Base-by-base conservation (phyloP, 1,284 basidiomycete species). In the Mycena sp. region DNA sequence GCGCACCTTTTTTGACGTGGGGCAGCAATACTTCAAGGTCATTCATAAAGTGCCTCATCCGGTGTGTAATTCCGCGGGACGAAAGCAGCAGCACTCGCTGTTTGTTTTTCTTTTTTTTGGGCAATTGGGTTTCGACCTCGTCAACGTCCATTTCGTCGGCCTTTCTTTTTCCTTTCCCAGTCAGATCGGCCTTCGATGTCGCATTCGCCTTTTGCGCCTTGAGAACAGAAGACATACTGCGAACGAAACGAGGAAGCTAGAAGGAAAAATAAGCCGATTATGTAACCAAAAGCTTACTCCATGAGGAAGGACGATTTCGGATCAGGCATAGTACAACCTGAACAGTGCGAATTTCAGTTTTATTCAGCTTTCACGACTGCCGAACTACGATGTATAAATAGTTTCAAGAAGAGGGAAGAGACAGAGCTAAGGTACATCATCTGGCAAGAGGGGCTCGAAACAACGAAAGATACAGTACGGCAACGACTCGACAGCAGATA, bases 41-140 rank as follows among this genome's bases (percentile, higher is more conserved):
- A 70, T 91, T 93, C 93, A 99, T 96, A 63, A 99, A 83, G 78
- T 99, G 98, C 62, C 98, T 83, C 95, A 99, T 99, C 37, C 97
- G 88, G 77, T 96, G 94, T 19, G 96, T 99, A 60, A 99, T 88
- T 57, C 98, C 98, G 60, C 98, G 86, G 41, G 96, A 99, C 43
- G 93, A 96, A 50, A 99, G 88, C 73, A 99, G 78, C 55, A 99
- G 82, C 6, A 99, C 96, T 63, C 92, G 83, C 78, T 94, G 92
- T 82, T 92, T 94, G 78, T 94, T 94, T 76, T 85, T 87, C 76
- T 84, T 86, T 73, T 79, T 83, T 74, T 87, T 89, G n/a, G 81
- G 73, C 6, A 74, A 74, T 28, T 75, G 73, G 19, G 68, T 71
- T 28, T 74, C 72, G 11, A 69, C 70, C 28, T 80, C 78, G 51